Evolutionary conservation across 2,329 filamentous ascomycete genomes (phyloP).

Genomic region (Ceratocystis alfenasii): DNA sequence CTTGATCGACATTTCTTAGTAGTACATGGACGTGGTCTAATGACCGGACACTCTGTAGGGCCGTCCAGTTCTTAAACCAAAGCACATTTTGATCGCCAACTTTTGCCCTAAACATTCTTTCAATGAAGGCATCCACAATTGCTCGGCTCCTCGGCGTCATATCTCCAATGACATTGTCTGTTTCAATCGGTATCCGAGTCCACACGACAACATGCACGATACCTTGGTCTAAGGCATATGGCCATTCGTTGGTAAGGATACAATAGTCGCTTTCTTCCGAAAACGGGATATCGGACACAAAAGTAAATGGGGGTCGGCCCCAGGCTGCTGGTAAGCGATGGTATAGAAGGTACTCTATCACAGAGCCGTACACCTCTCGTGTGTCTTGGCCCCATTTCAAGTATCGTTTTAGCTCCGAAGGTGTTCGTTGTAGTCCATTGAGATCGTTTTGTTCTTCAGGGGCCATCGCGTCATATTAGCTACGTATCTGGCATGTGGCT

Average conservation of each 20-base stretch:
- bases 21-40: constrained; percentile 84
- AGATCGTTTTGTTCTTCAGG: constrained; percentile 46
- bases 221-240: constrained; percentile 59
- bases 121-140: constrained; percentile 57
- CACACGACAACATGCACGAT: constrained; percentile 82
- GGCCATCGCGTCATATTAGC: not conserved
- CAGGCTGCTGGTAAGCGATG: constrained; percentile 58
- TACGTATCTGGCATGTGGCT: not conserved
- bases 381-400: constrained; percentile 62
- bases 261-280: constrained; percentile 46
- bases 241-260: constrained; percentile 85
- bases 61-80: constrained; percentile 94
- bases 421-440: constrained; percentile 62
- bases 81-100: constrained; percentile 46
- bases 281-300: constrained; percentile 41
- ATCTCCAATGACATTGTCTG: constrained; percentile 57
- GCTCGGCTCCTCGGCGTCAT: constrained; percentile 55
- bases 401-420: constrained; percentile 69
- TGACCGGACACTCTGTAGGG: constrained; percentile 73
- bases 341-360: constrained; percentile 64
- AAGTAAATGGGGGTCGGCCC: constrained; percentile 47
- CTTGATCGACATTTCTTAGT: constrained; percentile 43
- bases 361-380: constrained; percentile 62
- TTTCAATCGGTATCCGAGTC: constrained; percentile 71
- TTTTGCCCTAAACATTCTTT: constrained; percentile 52